Conservation (phyloP, 179 eudicot genomes). For the Silene vulgaris region DNA sequence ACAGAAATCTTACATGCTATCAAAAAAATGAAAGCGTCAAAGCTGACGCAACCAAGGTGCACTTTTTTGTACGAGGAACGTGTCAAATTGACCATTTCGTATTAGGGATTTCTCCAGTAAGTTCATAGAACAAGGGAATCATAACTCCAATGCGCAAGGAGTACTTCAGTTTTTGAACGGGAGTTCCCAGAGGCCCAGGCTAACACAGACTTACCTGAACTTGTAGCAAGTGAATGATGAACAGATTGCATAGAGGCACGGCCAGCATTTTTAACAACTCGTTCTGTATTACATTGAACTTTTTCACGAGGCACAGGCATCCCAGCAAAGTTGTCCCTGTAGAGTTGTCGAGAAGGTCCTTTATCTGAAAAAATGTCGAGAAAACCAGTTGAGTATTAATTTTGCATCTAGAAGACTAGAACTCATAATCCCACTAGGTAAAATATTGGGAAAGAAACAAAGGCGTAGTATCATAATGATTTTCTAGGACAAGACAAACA, state of each 20-base stretch:
- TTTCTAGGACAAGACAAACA: too few relatives aligned
- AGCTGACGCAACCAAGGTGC: background rate
- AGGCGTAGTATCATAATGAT: background rate
- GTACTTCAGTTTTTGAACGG: background rate
- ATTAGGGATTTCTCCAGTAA: background rate
- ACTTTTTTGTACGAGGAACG: background rate
- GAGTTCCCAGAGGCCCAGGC: background rate
- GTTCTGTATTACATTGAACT: background rate
- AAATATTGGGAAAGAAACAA: background rate
- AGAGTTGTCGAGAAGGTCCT: constrained; percentile 10
- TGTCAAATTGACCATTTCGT: background rate
- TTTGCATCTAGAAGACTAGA: constrained; percentile 4
- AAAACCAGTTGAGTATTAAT: background rate
- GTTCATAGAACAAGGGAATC: background rate
- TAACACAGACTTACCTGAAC: constrained; percentile 21
- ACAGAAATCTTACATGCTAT: constrained; percentile 2
- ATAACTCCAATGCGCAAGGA: background rate
- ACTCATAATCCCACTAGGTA: background rate
- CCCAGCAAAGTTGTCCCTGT: constrained; percentile 8
- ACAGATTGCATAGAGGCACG: background rate
- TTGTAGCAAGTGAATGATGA: constrained; percentile 16
- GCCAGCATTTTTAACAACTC: background rate
- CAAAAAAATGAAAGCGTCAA: background rate
- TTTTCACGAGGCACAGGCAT: constrained; percentile 18
- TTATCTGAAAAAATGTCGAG: constrained; percentile 18